phyloP scores from a whole-genome alignment of 1,139 yeast species.

The Pichia sp. region DNA sequence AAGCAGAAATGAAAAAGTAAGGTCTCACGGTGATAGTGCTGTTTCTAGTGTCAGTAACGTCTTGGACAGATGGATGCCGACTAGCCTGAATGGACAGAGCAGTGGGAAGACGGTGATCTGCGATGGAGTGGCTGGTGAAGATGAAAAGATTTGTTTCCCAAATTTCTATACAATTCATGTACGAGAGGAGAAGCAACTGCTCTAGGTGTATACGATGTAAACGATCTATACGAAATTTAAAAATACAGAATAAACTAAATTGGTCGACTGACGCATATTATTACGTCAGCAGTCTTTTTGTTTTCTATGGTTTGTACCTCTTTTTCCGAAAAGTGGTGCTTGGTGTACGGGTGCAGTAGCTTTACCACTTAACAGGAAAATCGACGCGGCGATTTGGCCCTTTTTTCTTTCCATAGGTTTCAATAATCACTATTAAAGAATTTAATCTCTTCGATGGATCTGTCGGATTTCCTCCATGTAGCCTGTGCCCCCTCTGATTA shows the following conservation, averaged over 20 bases:
- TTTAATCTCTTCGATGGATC: not conserved
- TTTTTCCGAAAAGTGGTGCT: too few species aligned
- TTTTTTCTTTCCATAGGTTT: not conserved
- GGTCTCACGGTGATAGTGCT: too few species aligned
- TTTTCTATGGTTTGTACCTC: too few species aligned
- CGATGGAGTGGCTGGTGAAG: not conserved
- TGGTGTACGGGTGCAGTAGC: not conserved
- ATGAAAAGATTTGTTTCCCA: not conserved
- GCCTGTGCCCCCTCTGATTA: not conserved
- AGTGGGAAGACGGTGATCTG: too few species aligned
- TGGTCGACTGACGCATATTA: not conserved
- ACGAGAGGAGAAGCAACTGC: not conserved
- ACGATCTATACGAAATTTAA: not conserved
- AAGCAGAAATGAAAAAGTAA: not conserved
- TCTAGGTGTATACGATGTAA: not conserved
- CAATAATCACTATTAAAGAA: not conserved
- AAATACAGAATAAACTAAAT: not conserved
- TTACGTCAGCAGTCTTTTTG: not conserved
- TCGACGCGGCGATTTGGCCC: conserved; percentile 1
- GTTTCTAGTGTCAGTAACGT: too few species aligned
- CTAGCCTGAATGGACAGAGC: too few species aligned
- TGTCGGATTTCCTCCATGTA: not conserved
- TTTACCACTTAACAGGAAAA: not conserved
- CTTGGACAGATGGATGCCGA: too few species aligned
- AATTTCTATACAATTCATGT: not conserved